These are phyloP conservation scores for Diplodia scrobiculata DNA, from an alignment of 2,329 filamentous ascomycete genomes.

Conservation along the genomic window DNA sequence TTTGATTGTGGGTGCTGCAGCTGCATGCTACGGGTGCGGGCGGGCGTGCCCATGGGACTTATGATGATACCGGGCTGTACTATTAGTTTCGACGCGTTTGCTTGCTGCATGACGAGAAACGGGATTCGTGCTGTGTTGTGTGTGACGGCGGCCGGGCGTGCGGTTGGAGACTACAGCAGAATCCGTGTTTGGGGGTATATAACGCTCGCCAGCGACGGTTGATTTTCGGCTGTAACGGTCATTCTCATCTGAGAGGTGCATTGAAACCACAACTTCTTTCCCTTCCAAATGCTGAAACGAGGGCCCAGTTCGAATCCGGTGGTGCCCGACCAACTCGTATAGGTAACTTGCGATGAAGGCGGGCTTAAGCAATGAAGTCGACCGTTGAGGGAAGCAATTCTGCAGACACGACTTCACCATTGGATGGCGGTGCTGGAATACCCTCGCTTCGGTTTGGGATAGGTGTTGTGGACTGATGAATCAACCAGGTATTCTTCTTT, in stretches of 20 bases:
- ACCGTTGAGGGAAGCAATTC: constrained; percentile 49
- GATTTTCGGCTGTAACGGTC: constrained; percentile 29
- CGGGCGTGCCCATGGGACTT: constrained; percentile 13
- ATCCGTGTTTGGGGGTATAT: not conserved
- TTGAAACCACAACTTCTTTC: constrained; percentile 29
- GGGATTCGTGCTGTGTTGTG: not conserved
- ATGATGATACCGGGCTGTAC: constrained; percentile 28
- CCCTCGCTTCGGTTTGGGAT: constrained; percentile 43
- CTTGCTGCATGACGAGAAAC: constrained; percentile 16
- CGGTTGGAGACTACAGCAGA: not conserved
- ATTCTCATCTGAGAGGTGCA: constrained; percentile 30
- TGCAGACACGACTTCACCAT: constrained; percentile 47
- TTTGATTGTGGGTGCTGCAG: constrained; percentile 20
- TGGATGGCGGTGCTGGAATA: constrained; percentile 48
- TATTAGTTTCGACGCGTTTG: constrained; percentile 27
- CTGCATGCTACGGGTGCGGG: constrained; percentile 27
- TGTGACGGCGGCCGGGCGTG: not conserved
- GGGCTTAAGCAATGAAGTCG: constrained; percentile 49
- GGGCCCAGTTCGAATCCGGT: constrained; percentile 49
- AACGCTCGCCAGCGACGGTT: not conserved
- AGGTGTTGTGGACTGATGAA: constrained; percentile 41
- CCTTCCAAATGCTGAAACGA: constrained; percentile 21
- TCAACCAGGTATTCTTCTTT: constrained; percentile 40
- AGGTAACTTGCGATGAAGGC: constrained; percentile 47
- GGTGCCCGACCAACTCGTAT: constrained; percentile 45